phyloP scores from a whole-genome alignment of 306 rosid genomes.

The Sechiopsis laciniata region DNA sequence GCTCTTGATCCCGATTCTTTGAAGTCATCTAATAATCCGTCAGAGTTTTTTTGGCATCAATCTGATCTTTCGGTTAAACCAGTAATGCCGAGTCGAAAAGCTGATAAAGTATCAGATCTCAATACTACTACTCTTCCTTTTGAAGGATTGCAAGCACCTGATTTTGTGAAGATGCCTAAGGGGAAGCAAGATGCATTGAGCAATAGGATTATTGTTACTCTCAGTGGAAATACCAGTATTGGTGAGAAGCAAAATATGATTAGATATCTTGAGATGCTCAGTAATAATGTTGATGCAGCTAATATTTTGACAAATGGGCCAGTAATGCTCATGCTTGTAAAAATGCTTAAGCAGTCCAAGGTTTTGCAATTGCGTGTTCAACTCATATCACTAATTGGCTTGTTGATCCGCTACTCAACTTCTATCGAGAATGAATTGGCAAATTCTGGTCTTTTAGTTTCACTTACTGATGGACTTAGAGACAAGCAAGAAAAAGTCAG shows the following conservation, averaged over 20 bases:
- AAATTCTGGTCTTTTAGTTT: conserved; percentile 75
- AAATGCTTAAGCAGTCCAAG: conserved; percentile 81
- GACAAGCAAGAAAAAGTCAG: conserved; percentile 94
- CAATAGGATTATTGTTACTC: conserved; percentile 52
- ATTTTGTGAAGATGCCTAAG: conserved; percentile 74
- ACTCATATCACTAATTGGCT: conserved; percentile 86
- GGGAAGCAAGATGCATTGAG: conserved; percentile 60
- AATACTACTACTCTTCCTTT: conserved; percentile 71
- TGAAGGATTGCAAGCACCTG: conserved; percentile 73
- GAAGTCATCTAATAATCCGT: conserved; percentile 46
- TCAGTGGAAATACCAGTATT: conserved; percentile 63
- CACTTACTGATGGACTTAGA: conserved; percentile 84
- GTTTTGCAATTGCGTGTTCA: conserved; percentile 80
- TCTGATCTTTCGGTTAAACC: conserved; percentile 96
- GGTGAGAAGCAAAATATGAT: conserved; percentile 85
- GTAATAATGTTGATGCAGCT: conserved; percentile 84
- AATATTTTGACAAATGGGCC: conserved; percentile 96
- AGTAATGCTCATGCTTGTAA: conserved; percentile 79
- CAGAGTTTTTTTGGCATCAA: conserved; percentile 82
- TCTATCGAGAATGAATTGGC: conserved; percentile 74
- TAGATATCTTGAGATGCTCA: conserved; percentile 86
- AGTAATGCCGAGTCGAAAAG: conserved; percentile 92
- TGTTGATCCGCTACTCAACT: conserved; percentile 86
- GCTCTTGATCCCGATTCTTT: conserved; percentile 54
- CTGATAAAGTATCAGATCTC: conserved; percentile 62